Conservation (phyloP, 192 early-diverging fungal species). For the Anaeromyces robustus region DNA sequence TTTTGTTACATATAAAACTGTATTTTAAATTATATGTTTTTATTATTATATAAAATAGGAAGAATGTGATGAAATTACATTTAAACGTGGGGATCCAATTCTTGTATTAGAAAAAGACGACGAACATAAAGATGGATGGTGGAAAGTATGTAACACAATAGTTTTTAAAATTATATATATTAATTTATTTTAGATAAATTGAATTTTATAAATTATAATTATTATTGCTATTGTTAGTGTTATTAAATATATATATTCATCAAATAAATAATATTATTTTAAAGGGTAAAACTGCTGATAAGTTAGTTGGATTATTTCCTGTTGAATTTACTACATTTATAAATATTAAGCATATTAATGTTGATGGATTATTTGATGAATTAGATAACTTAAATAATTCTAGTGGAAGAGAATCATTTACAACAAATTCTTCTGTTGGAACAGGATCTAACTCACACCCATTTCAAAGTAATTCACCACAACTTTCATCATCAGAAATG, state of each 20-base stretch:
- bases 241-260: no score
- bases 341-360: background rate
- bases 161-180: no score
- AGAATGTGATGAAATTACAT: constrained; percentile 52
- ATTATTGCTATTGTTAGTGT: no score
- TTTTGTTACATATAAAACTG: no score
- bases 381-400: background rate
- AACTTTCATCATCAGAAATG: background rate
- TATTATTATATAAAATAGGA: constrained; percentile 8
- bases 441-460: no score
- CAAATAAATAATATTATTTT: background rate
- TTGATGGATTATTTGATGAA: background rate
- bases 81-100: constrained; percentile 44
- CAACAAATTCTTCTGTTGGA: background rate
- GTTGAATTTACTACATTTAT: background rate
- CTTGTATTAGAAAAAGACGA: constrained; percentile 57
- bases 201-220: no score
- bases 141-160: constrained; percentile 33
- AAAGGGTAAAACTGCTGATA: background rate
- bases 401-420: background rate
- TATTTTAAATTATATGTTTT: no score
- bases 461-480: background rate
- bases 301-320: background rate
- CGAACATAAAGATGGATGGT: constrained; percentile 58
- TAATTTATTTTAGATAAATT: no score